These are phyloP conservation scores for Glebionis coronaria DNA, from an alignment of 129 eudicot species.

Conservation along the genomic window DNA sequence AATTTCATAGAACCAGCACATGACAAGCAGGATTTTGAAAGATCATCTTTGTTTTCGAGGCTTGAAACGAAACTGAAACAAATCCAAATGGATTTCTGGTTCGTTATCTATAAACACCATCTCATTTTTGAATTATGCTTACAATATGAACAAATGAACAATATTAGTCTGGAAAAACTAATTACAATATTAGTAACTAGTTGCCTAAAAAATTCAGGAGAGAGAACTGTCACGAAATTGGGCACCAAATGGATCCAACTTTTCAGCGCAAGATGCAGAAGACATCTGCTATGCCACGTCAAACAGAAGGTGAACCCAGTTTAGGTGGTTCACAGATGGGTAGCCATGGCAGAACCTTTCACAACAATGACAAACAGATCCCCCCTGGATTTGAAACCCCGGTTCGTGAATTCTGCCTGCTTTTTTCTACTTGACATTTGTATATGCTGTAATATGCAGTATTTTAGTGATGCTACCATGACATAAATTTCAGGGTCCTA, in stretches of 20 bases:
- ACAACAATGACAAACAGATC: slow-evolving; percentile 25
- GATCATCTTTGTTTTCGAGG: slow-evolving; percentile 64
- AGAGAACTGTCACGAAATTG: slow-evolving; percentile 62
- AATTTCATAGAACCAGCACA: slow-evolving; percentile 97
- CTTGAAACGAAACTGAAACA: slow-evolving; percentile 75
- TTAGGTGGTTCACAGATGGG: slow-evolving; percentile 36
- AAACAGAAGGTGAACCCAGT: slow-evolving; percentile 21
- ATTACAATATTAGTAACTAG: neutral
- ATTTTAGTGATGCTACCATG: neutral
- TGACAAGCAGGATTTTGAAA: slow-evolving; percentile 98
- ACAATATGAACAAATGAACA: too few relatives aligned
- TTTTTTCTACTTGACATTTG: neutral
- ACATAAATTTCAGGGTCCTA: slow-evolving; percentile 40
- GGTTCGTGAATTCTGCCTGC: slow-evolving; percentile 33
- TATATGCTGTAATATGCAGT: too few relatives aligned
- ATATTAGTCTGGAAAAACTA: too few relatives aligned
- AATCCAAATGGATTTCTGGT: slow-evolving; percentile 91
- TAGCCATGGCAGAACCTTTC: slow-evolving; percentile 25
- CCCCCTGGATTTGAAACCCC: slow-evolving; percentile 26
- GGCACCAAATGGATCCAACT: slow-evolving; percentile 44
- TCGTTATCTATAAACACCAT: slow-evolving; percentile 14
- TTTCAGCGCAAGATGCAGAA: slow-evolving; percentile 34
- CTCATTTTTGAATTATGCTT: neutral
- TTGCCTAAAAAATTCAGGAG: slow-evolving; percentile 48
- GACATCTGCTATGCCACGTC: slow-evolving; percentile 16